Base-by-base conservation (phyloP, 2,329 filamentous ascomycete species). In the Penicillium freii region DNA sequence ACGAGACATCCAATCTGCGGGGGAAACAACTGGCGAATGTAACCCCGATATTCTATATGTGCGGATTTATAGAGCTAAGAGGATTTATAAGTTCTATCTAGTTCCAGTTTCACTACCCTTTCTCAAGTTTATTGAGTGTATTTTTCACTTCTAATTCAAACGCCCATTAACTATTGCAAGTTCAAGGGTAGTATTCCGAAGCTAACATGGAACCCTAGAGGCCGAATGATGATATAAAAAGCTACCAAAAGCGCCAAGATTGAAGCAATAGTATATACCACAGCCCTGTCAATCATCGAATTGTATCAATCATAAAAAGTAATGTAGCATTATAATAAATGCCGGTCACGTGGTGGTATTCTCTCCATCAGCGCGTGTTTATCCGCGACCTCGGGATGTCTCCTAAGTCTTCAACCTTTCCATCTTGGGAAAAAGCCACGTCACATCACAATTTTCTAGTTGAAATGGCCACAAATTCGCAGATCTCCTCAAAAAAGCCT, bases 291-390 rank as follows among this genome's bases (percentile, higher is more conserved):
- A 33, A 17, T 9, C 2, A 21, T 9, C n/a, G 15, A 17, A 10
- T 31, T n/a, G 6, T 15, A 13, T 19, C 4, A 9, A 47, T 33
- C 17, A 8, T 31, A 15, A 34, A 46, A 31, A 23, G 9, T 21
- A 46, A 5, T 3, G n/a, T 29, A 39, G 33, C 0, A 19, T 39
- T 27, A 23, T 36, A n/a, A 2, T 43, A 25, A 36, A 51, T 5
- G 23, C 11, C 7, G 27, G 53, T 55, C 53, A 55, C 53, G 53
- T 55, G 53, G 52, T 55, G 52, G 46, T 55, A 55, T 51, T 44
- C 27, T 17, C 19, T 11, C 23, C 11, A 36, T n/a, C 21, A 51
- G 38, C 19, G 27, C 27, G 9, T 53, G 31, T 53, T 50, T 36
- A 11, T 15, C 39, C 48, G 25, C 48, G n/a, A 42, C 11, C 9